These are phyloP conservation scores for Ormosia emarginata DNA, from an alignment of 306 rosid genomes.

Conservation along the genomic window DNA sequence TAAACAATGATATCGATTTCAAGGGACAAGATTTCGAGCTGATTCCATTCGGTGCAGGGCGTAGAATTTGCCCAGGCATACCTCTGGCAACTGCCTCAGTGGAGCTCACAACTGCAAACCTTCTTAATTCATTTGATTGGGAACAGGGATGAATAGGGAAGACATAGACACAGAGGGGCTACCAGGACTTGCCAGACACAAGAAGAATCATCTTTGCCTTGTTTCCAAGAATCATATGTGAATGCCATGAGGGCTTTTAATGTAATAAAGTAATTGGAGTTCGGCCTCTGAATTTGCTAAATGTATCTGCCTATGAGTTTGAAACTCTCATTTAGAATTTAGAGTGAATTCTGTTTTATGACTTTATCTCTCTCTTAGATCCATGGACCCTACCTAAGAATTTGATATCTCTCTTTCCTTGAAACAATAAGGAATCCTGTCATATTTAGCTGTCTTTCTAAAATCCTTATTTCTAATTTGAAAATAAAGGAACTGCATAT, in stretches of 20 bases:
- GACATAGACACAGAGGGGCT: background rate
- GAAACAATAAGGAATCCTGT: no score
- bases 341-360: background rate
- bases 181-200: conserved; percentile 1
- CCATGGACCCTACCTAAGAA: no score
- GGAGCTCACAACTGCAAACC: background rate
- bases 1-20: background rate
- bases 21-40: background rate
- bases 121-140: conserved; percentile 9
- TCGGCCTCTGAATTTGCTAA: background rate
- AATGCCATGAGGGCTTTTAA: background rate
- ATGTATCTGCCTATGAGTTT: background rate
- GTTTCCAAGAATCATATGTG: background rate
- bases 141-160: background rate
- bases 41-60: conserved; percentile 6
- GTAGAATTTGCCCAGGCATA: conserved; percentile 9
- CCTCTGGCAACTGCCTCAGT: background rate
- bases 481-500: background rate
- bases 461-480: background rate
- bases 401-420: no score
- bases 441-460: no score
- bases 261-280: background rate
- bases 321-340: background rate
- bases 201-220: conserved; percentile 12
- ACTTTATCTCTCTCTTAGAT: no score